Evolutionary conservation across 2,329 filamentous ascomycete genomes (phyloP).

Genomic region (Aspergillus spinulosporus): DNA sequence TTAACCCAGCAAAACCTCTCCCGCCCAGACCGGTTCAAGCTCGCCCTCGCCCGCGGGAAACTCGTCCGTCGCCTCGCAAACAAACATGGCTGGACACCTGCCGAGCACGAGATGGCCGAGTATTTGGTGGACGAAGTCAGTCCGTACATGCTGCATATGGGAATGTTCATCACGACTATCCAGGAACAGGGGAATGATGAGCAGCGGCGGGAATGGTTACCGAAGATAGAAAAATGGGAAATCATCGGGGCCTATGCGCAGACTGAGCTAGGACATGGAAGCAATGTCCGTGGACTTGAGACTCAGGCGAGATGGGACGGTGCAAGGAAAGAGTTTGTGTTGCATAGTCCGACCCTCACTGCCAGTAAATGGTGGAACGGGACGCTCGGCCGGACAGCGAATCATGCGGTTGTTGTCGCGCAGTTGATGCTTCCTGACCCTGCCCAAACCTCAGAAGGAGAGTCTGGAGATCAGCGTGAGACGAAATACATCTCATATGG

Average conservation of each 20-base stretch:
- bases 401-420: constrained; percentile 56
- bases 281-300: constrained; percentile 54
- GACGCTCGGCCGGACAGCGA: constrained; percentile 54
- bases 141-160: constrained; percentile 54
- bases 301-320: constrained; percentile 51
- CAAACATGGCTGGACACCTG: constrained; percentile 49
- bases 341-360: constrained; percentile 55
- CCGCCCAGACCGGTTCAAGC: constrained; percentile 53
- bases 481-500: constrained; percentile 47
- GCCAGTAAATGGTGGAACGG: constrained; percentile 60
- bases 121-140: constrained; percentile 57
- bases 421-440: constrained; percentile 42
- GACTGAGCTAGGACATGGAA: constrained; percentile 55
- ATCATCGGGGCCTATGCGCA: constrained; percentile 56
- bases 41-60: constrained; percentile 55
- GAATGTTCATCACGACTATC: constrained; percentile 54
- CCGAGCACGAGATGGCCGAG: constrained; percentile 54
- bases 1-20: constrained; percentile 53
- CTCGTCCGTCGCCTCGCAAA: constrained; percentile 49
- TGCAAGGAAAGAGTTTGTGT: constrained; percentile 47
- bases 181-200: constrained; percentile 51
- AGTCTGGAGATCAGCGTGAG: background rate
- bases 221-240: constrained; percentile 51
- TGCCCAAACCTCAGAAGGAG: background rate
- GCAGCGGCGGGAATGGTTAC: constrained; percentile 52